phyloP scores from a whole-genome alignment of 2,329 filamentous ascomycete genomes.

The Aspergillus nomiae region DNA sequence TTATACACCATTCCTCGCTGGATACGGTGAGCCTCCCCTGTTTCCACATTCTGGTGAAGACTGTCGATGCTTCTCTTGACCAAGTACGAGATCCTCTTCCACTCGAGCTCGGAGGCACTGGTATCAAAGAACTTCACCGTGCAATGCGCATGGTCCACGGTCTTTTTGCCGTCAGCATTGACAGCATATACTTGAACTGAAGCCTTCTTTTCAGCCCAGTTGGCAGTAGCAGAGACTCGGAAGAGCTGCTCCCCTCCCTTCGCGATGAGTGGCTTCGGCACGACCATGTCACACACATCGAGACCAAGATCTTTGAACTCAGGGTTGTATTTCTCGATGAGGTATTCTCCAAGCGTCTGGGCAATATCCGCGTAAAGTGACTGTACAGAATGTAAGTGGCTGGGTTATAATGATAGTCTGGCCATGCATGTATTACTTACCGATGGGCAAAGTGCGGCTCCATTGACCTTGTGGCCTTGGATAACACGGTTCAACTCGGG shows the following conservation, averaged over 20 bases:
- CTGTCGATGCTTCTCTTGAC: slow-evolving; percentile 64
- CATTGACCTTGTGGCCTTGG: slow-evolving; percentile 68
- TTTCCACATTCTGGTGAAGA: slow-evolving; percentile 62
- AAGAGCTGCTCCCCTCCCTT: slow-evolving; percentile 7
- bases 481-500: slow-evolving; percentile 52
- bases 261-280: slow-evolving; percentile 67
- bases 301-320: slow-evolving; percentile 55
- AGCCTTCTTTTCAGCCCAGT: slow-evolving; percentile 4
- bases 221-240: slow-evolving; percentile 8
- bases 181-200: slow-evolving; percentile 10
- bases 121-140: not conserved
- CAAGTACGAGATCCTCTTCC: slow-evolving; percentile 67
- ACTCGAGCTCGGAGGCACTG: not conserved
- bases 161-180: slow-evolving; percentile 3
- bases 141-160: slow-evolving; percentile 6
- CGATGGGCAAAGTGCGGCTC: slow-evolving; percentile 62
- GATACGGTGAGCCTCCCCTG: slow-evolving; percentile 70
- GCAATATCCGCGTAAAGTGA: slow-evolving; percentile 65
- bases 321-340: slow-evolving; percentile 55
- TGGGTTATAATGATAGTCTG: not conserved
- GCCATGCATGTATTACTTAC: slow-evolving; percentile 4
- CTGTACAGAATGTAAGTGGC: slow-evolving; percentile 39
- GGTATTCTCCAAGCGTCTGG: slow-evolving; percentile 66
- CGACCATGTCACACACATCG: slow-evolving; percentile 69
- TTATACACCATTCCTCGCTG: slow-evolving; percentile 79